Base-by-base conservation (phyloP, 306 rosid genomes). In the Canavalia gladiata region DNA sequence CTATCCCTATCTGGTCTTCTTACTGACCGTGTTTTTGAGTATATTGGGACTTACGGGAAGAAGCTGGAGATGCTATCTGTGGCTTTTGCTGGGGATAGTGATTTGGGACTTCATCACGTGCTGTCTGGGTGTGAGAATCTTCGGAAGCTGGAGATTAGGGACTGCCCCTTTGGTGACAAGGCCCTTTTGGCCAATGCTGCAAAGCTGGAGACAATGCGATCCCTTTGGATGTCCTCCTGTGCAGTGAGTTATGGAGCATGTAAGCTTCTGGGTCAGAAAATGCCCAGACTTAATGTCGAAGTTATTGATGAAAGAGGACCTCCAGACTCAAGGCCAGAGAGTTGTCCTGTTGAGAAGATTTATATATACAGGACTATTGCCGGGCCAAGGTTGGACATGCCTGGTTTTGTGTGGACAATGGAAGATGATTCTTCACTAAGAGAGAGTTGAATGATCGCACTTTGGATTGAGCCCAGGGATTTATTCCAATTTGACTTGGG, bases 161-260 rank as follows among this genome's bases (percentile, higher is more conserved):
- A 95, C 83, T 95, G 97, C 84, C 99, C 99, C 66, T 95, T 95
- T 82, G 97, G 97, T 59, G 99, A 95, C 71, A 91, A 95, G 83
- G 95, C 99, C 68, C 99, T 95, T 80, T 86, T 95, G 91, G 97
- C 95, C 55, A 95, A 95, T 87, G 99, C 97, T 86, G 97, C 94
- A 79, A 95, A 95, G 92, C 97, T 95, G 90, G 97, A 95, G 97
- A 93, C 99, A 95, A 95, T 95, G 99, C 99, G 99, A 91, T 93
- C 99, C 98, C 97, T 95, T 95, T 95, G 98, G 98, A 95, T 95
- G 97, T 95, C 98, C 87, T 87, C 97, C 85, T 95, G 99, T 90
- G 76, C 68, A 2, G 99, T 95, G 85, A 95, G 97, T 84, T 95
- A 71, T 76, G 95, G 95, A 90, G 97, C 99, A 35, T 95, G 99